Evolutionary conservation across 805 yeast species (phyloP).

Genomic region (Suhomyces xylopsoci): DNA sequence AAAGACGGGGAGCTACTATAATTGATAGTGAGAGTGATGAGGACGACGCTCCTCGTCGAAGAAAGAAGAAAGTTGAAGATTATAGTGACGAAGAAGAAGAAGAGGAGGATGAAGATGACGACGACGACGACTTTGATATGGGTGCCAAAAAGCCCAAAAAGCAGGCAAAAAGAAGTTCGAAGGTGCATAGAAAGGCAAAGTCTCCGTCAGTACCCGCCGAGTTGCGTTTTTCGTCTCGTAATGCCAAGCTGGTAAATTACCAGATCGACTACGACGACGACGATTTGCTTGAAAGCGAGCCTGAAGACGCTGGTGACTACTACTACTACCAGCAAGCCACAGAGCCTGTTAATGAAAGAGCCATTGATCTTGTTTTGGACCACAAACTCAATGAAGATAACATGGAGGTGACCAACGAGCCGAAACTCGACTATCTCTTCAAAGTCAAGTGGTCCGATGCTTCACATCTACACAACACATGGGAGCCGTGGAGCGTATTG

Average conservation of each 20-base stretch:
- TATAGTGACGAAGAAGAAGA: constrained; percentile 17
- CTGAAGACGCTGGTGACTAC: constrained; percentile 26
- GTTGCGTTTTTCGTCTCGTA: constrained; percentile 76
- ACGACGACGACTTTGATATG: constrained; percentile 23
- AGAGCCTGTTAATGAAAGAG: constrained; percentile 31
- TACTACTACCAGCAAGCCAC: constrained; percentile 32
- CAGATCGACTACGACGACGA: constrained; percentile 66
- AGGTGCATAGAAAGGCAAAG: not conserved
- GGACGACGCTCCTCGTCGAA: constrained; percentile 20
- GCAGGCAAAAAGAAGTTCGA: not conserved
- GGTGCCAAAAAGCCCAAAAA: constrained; percentile 16
- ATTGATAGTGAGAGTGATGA: constrained; percentile 37
- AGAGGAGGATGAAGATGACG: constrained; percentile 20
- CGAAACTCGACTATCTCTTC: constrained; percentile 58
- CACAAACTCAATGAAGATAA: constrained; percentile 35
- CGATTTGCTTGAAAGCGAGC: constrained; percentile 45
- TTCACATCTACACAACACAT: constrained; percentile 92
- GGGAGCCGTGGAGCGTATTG: constrained; percentile 69
- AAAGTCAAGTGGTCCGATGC: constrained; percentile 81
- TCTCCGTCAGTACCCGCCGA: constrained; percentile 35
- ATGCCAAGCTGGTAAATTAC: constrained; percentile 66
- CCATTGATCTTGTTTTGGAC: constrained; percentile 41
- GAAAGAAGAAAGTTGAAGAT: constrained; percentile 12
- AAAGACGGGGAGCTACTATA: constrained; percentile 39
- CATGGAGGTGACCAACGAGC: constrained; percentile 45